phyloP scores from a whole-genome alignment of 148 eudicot genomes.

The Selenicereus undatus region DNA sequence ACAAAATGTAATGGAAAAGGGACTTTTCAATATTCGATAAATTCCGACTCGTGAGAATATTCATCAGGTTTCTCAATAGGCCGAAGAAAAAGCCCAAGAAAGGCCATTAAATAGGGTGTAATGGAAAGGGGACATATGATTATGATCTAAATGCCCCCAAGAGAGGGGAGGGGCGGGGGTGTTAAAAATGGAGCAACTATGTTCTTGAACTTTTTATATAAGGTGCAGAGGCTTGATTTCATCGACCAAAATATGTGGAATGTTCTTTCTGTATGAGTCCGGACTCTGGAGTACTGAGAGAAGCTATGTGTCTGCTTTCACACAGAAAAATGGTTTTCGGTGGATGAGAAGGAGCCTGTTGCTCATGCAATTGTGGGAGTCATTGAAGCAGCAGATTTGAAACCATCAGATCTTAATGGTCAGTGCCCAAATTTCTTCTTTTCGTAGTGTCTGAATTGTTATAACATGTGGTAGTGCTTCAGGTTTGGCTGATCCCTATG shows the following conservation, averaged over 20 bases:
- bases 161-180: too few relatives aligned
- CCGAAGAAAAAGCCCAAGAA: too few relatives aligned
- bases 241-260: background rate
- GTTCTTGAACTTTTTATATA: too few relatives aligned
- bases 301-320: constrained; percentile 11
- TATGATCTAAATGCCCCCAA: too few relatives aligned
- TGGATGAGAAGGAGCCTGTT: constrained; percentile 77
- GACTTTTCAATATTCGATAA: background rate
- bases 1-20: background rate
- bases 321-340: constrained; percentile 72
- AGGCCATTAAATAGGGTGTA: too few relatives aligned
- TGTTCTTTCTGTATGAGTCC: background rate
- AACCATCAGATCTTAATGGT: constrained; percentile 87
- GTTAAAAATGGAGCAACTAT: too few relatives aligned
- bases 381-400: constrained; percentile 75
- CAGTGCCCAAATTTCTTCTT: constrained; percentile 17
- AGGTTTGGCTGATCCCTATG: constrained; percentile 96
- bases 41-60: too few relatives aligned
- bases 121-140: too few relatives aligned
- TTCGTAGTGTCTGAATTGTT: background rate
- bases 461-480: constrained; percentile 34
- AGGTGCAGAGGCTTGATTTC: background rate
- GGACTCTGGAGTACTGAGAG: constrained; percentile 2
- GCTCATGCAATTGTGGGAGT: constrained; percentile 75
- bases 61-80: too few relatives aligned